A percentile compares a stretch with the other conserved stretches of the same genome.
phyloP scores from a whole-genome alignment of 208 protist species.

The Crithidia bombi region DNA sequence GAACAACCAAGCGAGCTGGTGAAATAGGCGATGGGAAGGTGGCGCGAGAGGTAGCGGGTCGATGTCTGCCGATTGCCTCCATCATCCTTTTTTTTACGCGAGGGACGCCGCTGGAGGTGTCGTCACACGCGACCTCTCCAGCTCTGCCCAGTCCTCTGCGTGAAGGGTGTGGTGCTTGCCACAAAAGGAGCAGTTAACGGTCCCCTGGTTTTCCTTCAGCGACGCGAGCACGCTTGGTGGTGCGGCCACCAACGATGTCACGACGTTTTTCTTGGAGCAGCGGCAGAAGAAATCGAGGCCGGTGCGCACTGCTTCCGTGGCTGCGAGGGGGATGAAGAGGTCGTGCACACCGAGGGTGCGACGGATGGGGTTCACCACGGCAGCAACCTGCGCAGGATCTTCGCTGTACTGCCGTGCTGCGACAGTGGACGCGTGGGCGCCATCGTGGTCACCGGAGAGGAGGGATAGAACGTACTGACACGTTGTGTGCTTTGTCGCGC shows the following conservation, averaged over 20 bases:
- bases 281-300: conserved; percentile 85
- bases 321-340: conserved; percentile 36
- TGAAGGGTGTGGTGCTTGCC: conserved; percentile 37
- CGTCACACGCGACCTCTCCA: conserved; percentile 29
- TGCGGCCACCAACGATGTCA: conserved; percentile 36
- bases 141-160: conserved; percentile 41
- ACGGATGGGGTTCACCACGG: conserved; percentile 58
- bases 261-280: conserved; percentile 59
- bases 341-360: conserved; percentile 36
- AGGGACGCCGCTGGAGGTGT: not conserved
- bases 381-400: conserved; percentile 46
- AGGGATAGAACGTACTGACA: conserved; percentile 72
- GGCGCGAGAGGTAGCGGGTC: too few relatives aligned
- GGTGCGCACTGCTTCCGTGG: conserved; percentile 44
- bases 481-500: conserved; percentile 34
- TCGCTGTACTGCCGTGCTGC: conserved; percentile 60
- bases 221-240: conserved; percentile 17
- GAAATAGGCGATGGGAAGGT: too few relatives aligned
- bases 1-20: too few relatives aligned
- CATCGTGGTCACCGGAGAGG: conserved; percentile 74
- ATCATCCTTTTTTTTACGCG: not conserved
- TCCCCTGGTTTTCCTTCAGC: conserved; percentile 14
- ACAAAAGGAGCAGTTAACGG: conserved; percentile 50
- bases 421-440: conserved; percentile 50
- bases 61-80: too few relatives aligned